Evolutionary conservation across 805 yeast species (phyloP), one percentile per base, ranked within the genome.

Genomic region (Tetrapisispora taiwanensis): DNA sequence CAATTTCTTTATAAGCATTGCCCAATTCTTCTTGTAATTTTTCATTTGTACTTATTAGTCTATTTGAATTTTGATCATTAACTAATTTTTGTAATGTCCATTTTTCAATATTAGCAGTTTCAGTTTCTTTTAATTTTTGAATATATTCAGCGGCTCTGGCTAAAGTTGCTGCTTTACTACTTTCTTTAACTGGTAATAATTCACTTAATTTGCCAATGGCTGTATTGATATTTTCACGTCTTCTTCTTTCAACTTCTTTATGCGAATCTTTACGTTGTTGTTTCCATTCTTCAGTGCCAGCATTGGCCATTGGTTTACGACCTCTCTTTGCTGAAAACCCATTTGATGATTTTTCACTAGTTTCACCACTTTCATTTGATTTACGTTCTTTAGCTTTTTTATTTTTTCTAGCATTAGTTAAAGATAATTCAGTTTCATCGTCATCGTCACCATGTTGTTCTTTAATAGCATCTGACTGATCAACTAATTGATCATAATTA

Each of bases 21-120:
- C 86, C 95, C 55, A 90, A 74, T 67, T 89, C 97, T 44, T 73
- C 75, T 67, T 87, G 88, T 62, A 90, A 74, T 65, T 86, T 84
- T 56, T 87, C 95, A 68, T 89, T 90, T 13, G 88, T 78, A 35
- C 84, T 79, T 43, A 84, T 76, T 53, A 90, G 74, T 65, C 89
- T 95, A 49, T 83, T 77, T 42, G 88, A 82, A 12, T 90, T 88
- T 67, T 90, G 97, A 63, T 89, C 97, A 31, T 90, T 82, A 50
- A 88, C 73, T 49, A 92, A 73, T 68, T 90, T 90, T 65, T 90
- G 97, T 58, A 90, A 72, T 6, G 97, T 89, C 86, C 95, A 86
- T 69, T 92, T 90, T 66, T 90, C 96, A 55, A 87, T 81, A 60
- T 85, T 84, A 56, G 83, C 80, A 64, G 78, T 81, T 65, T 89